phyloP scores from a whole-genome alignment of 768 basidiomycete species.

The Termitomyces sp. region DNA sequence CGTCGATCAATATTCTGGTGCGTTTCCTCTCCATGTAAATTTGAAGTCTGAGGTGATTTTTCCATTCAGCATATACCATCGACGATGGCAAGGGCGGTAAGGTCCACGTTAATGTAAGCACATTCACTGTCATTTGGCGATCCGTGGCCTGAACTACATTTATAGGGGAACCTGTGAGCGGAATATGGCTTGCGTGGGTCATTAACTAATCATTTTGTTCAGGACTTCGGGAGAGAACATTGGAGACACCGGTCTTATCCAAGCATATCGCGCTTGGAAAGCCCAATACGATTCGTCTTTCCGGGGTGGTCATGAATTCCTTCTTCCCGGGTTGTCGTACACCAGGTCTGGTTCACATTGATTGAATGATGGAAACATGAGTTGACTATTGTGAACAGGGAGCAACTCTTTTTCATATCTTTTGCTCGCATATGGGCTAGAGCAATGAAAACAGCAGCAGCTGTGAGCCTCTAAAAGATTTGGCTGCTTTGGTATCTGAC shows the following conservation, averaged over 20 bases:
- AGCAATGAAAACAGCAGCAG: slow-evolving; percentile 74
- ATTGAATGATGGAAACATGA: neutral
- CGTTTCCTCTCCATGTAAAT: neutral
- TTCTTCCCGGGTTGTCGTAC: slow-evolving; percentile 78
- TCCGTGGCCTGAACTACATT: neutral
- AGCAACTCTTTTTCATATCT: slow-evolving; percentile 93
- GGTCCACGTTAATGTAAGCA: slow-evolving; percentile 77
- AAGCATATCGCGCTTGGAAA: slow-evolving; percentile 92
- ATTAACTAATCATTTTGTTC: slow-evolving; percentile 8
- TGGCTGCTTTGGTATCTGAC: neutral
- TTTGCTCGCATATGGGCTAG: slow-evolving; percentile 88
- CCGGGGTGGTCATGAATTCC: slow-evolving; percentile 57
- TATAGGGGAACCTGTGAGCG: slow-evolving; percentile 71
- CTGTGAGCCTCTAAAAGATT: slow-evolving; percentile 38
- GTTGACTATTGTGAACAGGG: slow-evolving; percentile 38
- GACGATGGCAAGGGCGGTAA: slow-evolving; percentile 82
- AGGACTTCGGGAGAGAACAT: slow-evolving; percentile 93
- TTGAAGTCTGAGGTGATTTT: neutral
- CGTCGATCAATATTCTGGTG: slow-evolving; percentile 86
- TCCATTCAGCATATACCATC: slow-evolving; percentile 71
- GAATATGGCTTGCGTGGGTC: neutral
- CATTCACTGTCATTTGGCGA: slow-evolving; percentile 9
- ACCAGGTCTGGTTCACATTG: slow-evolving; percentile 47
- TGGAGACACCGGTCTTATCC: slow-evolving; percentile 80
- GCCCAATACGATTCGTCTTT: slow-evolving; percentile 61